A percentile compares a stretch with the other conserved stretches of the same genome.
These are phyloP conservation scores for Boletus rubroflammeus DNA, from an alignment of 768 basidiomycete genomes.

Conservation along the genomic window DNA sequence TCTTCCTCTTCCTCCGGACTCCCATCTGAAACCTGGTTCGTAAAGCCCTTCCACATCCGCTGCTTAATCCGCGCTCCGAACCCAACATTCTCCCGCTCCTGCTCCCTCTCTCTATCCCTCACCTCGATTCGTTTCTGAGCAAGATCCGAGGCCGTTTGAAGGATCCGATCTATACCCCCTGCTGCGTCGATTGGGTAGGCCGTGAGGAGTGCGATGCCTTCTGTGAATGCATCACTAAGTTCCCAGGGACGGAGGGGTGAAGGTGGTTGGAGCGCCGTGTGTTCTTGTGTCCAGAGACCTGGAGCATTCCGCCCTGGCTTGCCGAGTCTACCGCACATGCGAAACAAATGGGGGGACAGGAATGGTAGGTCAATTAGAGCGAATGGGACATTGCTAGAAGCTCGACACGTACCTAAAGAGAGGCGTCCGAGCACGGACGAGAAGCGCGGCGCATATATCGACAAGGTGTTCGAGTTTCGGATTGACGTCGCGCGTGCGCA, in stretches of 20 bases:
- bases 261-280: conserved; percentile 33
- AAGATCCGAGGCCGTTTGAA: conserved; percentile 68
- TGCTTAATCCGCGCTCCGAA: conserved; percentile 56
- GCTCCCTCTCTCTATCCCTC: conserved; percentile 22
- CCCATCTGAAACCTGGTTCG: conserved; percentile 44
- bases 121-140: conserved; percentile 46
- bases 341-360: background rate
- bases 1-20: conserved; percentile 28
- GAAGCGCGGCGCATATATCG: conserved; percentile 67
- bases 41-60: conserved; percentile 67
- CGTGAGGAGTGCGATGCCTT: conserved; percentile 62
- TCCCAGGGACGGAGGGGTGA: conserved; percentile 48
- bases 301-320: conserved; percentile 41
- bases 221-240: conserved; percentile 60
- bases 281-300: conserved; percentile 55
- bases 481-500: conserved; percentile 48
- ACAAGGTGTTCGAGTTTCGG: conserved; percentile 68
- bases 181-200: conserved; percentile 59
- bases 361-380: background rate
- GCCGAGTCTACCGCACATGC: conserved; percentile 43
- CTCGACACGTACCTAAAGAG: conserved; percentile 48
- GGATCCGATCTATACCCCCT: conserved; percentile 66
- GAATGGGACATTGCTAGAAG: background rate
- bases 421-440: conserved; percentile 52
- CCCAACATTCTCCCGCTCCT: conserved; percentile 35